Evolutionary conservation across 2,329 filamentous ascomycete species (phyloP).

Genomic region (Stachybotrys echinatus): DNA sequence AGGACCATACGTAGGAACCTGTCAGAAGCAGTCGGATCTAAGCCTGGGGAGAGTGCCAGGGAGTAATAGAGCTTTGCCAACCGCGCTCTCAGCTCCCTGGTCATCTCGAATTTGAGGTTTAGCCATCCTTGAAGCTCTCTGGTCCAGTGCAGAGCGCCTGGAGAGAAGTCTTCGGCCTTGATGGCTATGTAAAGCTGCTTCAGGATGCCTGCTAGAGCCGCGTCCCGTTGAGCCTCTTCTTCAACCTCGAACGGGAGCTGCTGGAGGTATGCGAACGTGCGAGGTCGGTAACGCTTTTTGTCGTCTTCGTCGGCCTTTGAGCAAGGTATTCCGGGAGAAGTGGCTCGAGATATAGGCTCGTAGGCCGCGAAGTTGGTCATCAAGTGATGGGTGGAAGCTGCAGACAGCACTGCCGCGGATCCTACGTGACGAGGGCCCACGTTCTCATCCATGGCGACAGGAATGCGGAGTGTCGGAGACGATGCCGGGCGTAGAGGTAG

Average conservation of each 20-base stretch:
- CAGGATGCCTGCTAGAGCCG: constrained; percentile 78
- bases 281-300: constrained; percentile 68
- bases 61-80: constrained; percentile 93
- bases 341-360: constrained; percentile 77
- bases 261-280: constrained; percentile 89
- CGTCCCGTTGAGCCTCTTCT: constrained; percentile 69
- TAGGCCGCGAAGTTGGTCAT: constrained; percentile 37
- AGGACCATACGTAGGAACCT: constrained; percentile 97
- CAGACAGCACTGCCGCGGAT: constrained; percentile 21
- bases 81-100: constrained; percentile 73
- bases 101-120: constrained; percentile 94
- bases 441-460: constrained; percentile 32
- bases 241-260: constrained; percentile 88
- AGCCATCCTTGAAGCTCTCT: constrained; percentile 94
- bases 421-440: constrained; percentile 26
- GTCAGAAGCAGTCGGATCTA: constrained; percentile 77
- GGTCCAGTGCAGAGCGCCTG: constrained; percentile 94
- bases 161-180: constrained; percentile 87
- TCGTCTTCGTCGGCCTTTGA: constrained; percentile 44
- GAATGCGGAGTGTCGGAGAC: background rate
- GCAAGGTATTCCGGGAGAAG: constrained; percentile 68
- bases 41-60: constrained; percentile 80
- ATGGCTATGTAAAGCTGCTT: constrained; percentile 91
- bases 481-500: background rate
- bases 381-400: constrained; percentile 24